phyloP scores from a whole-genome alignment of 257 asterid species.

The Fraxinus pennsylvanica region DNA sequence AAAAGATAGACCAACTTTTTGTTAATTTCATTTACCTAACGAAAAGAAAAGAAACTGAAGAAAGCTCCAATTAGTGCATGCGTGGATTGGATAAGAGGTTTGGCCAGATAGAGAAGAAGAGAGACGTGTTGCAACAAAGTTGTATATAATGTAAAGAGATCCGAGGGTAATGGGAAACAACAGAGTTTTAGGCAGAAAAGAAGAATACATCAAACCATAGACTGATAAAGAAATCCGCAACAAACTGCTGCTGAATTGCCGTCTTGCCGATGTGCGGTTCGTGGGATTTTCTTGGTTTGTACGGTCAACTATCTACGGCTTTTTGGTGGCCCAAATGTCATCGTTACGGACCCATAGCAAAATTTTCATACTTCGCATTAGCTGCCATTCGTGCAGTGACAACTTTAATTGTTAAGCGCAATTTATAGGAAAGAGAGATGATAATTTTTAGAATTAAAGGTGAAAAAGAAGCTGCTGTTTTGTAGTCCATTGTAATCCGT shows the following conservation, averaged over 20 bases:
- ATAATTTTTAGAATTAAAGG: too few relatives aligned
- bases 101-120: neutral
- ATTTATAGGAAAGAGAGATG: too few relatives aligned
- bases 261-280: neutral
- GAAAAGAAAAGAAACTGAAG: neutral
- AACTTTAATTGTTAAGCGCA: too few relatives aligned
- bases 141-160: neutral
- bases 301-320: conserved; percentile 34
- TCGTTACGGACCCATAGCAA: conserved; percentile 34
- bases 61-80: neutral
- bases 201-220: neutral
- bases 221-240: neutral
- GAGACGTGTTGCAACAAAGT: neutral
- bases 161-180: neutral
- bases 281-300: conserved; percentile 25
- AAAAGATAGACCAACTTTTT: neutral
- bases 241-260: neutral
- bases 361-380: neutral
- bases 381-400: neutral
- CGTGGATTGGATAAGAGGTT: neutral
- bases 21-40: neutral
- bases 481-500: too few relatives aligned
- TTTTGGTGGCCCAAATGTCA: conserved; percentile 29
- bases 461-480: too few relatives aligned
- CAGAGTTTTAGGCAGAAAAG: neutral